These are phyloP conservation scores for Coniosporium apollinis DNA, from an alignment of 495 filamentous ascomycete genomes.

Conservation along the genomic window DNA sequence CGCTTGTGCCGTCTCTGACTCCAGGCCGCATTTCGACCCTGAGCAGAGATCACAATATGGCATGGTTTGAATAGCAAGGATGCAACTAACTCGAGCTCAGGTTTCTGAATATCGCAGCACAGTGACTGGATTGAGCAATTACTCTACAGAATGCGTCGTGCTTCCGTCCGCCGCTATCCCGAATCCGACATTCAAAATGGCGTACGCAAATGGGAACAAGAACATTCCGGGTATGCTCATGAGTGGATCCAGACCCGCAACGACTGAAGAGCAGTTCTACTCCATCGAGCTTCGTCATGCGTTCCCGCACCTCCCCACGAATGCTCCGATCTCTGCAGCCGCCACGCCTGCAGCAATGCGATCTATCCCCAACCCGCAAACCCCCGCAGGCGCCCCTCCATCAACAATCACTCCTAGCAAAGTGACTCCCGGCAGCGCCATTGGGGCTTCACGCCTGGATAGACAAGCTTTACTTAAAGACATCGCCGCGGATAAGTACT, in stretches of 20 bases:
- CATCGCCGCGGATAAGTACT: constrained; percentile 36
- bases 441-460: constrained; percentile 8
- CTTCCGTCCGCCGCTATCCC: constrained; percentile 11
- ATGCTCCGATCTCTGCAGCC: neutral
- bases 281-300: constrained; percentile 13
- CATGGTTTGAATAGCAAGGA: too few species aligned
- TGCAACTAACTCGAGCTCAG: too few species aligned
- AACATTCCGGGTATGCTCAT: neutral
- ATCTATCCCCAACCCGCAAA: neutral
- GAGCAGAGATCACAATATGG: constrained; percentile 2
- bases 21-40: too few species aligned
- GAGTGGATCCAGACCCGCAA: neutral
- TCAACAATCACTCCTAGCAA: neutral
- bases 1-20: too few species aligned
- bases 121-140: too few species aligned
- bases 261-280: constrained; percentile 14
- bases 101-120: too few species aligned
- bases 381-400: neutral
- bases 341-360: neutral
- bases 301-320: constrained; percentile 1
- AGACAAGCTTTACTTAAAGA: constrained; percentile 55
- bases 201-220: constrained; percentile 5
- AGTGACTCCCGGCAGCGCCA: neutral
- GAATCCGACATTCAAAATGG: constrained; percentile 6
- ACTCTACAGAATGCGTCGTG: constrained; percentile 1